Conservation (phyloP, 2,329 filamentous ascomycete species). For the Metarhizium brunneum region DNA sequence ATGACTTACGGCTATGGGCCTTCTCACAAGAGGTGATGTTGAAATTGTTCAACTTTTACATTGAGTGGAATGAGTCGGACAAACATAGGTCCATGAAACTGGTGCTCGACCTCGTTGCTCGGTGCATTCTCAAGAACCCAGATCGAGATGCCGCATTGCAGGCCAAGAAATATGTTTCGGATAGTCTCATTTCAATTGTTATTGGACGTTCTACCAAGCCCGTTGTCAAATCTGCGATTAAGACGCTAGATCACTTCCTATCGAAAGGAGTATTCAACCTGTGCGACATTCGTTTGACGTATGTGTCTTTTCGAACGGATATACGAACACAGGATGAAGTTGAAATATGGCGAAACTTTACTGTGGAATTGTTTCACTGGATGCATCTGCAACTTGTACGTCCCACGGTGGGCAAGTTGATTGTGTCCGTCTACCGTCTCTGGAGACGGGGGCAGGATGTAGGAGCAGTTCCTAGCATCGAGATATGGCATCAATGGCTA, state of each 20-base stretch:
- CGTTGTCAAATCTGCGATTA: slow-evolving; percentile 60
- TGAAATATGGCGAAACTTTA: slow-evolving; percentile 40
- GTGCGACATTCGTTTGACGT: slow-evolving; percentile 34
- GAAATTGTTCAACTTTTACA: slow-evolving; percentile 50
- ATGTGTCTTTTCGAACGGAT: slow-evolving; percentile 27
- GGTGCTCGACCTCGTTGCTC: slow-evolving; percentile 47
- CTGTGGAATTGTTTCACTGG: slow-evolving; percentile 42
- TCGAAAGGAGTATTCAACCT: slow-evolving; percentile 47
- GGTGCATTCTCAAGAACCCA: slow-evolving; percentile 42
- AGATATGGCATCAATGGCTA: slow-evolving; percentile 48
- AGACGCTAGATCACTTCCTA: slow-evolving; percentile 56
- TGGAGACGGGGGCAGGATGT: slow-evolving; percentile 25
- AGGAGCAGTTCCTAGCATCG: slow-evolving; percentile 22
- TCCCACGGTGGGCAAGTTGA: slow-evolving; percentile 50
- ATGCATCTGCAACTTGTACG: slow-evolving; percentile 49
- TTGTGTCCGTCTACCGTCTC: slow-evolving; percentile 46
- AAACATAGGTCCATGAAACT: slow-evolving; percentile 55
- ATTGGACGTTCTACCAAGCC: slow-evolving; percentile 51
- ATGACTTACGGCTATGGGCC: slow-evolving; percentile 36
- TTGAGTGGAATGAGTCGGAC: slow-evolving; percentile 59
- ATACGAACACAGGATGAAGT: slow-evolving; percentile 6
- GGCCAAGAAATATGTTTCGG: slow-evolving; percentile 37
- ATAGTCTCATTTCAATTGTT: slow-evolving; percentile 48
- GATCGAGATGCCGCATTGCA: slow-evolving; percentile 23
- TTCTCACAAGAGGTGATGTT: slow-evolving; percentile 39